Evolutionary conservation across 495 filamentous ascomycete species (phyloP).

Genomic region (Hypoxylon lienhwacheense): DNA sequence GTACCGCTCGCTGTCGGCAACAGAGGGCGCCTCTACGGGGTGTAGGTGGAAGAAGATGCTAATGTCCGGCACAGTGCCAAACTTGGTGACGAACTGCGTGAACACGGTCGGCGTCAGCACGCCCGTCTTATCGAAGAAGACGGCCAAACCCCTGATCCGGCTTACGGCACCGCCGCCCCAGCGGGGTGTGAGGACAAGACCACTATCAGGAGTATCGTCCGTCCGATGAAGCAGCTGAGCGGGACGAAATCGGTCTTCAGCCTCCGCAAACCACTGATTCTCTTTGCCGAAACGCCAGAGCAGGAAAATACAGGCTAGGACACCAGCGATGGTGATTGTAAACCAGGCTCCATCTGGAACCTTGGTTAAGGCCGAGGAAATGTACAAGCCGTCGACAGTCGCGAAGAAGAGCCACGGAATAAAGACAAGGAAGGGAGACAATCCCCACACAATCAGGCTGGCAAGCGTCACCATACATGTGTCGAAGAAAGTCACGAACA

Average conservation of each 20-base stretch:
- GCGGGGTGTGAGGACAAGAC: conserved; percentile 39
- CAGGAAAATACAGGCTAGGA: conserved; percentile 62
- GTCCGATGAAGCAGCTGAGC: conserved; percentile 46
- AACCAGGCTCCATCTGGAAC: conserved; percentile 76
- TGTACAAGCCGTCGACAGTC: conserved; percentile 63
- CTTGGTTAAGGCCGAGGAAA: conserved; percentile 68
- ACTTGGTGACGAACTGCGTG: conserved; percentile 65
- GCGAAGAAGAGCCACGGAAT: conserved; percentile 64
- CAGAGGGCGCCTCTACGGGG: conserved; percentile 55
- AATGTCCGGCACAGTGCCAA: conserved; percentile 58
- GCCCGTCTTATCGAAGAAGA: conserved; percentile 70
- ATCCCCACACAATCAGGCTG: conserved; percentile 67
- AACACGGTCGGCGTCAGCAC: conserved; percentile 59
- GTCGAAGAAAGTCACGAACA: conserved; percentile 73
- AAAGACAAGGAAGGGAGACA: conserved; percentile 59
- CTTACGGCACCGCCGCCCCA: conserved; percentile 53
- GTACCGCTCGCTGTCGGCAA: conserved; percentile 49
- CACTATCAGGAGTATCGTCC: conserved; percentile 25
- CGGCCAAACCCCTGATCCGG: conserved; percentile 56
- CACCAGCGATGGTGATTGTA: conserved; percentile 62
- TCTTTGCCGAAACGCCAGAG: conserved; percentile 78
- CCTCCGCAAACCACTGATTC: conserved; percentile 70
- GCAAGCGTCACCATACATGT: conserved; percentile 70
- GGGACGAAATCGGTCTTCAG: conserved; percentile 57
- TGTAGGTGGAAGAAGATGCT: conserved; percentile 66